Conservation (phyloP, 768 basidiomycete genomes). For the Heimioporus sp. region DNA sequence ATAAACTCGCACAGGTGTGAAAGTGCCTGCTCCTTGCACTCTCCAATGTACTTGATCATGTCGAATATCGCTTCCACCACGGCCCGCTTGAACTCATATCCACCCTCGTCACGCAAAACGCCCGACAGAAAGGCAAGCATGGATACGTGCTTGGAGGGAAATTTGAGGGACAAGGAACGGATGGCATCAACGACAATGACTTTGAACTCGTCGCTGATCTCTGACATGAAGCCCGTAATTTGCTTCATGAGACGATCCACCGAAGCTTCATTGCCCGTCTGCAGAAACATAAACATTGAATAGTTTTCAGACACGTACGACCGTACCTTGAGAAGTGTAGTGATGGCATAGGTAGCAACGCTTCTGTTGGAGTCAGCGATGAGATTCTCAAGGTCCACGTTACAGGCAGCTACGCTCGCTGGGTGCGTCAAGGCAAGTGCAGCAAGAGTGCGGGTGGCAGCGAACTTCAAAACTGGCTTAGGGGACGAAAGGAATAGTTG, state of each 20-base stretch:
- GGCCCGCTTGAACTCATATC: constrained; percentile 98
- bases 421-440: constrained; percentile 86
- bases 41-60: constrained; percentile 97
- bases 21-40: constrained; percentile 95
- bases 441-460: constrained; percentile 94
- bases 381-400: constrained; percentile 94
- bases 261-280: constrained; percentile 99
- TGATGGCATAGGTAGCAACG: constrained; percentile 98
- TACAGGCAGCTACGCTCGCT: constrained; percentile 83
- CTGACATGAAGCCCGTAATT: constrained; percentile 97
- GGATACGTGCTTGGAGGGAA: constrained; percentile 92
- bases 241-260: constrained; percentile 99
- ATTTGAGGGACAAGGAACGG: constrained; percentile 97
- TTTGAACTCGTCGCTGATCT: constrained; percentile 99
- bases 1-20: constrained; percentile 99
- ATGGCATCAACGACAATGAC: constrained; percentile 99
- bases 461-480: constrained; percentile 93
- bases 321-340: constrained; percentile 88
- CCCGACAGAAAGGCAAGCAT: constrained; percentile 98
- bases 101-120: constrained; percentile 95
- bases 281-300: constrained; percentile 10
- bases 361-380: constrained; percentile 95
- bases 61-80: constrained; percentile 99
- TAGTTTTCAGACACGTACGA: background rate
- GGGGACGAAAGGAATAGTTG: constrained; percentile 96